phyloP scores from a whole-genome alignment of 108 stramenopile species.

The Nitzschia sp. region DNA sequence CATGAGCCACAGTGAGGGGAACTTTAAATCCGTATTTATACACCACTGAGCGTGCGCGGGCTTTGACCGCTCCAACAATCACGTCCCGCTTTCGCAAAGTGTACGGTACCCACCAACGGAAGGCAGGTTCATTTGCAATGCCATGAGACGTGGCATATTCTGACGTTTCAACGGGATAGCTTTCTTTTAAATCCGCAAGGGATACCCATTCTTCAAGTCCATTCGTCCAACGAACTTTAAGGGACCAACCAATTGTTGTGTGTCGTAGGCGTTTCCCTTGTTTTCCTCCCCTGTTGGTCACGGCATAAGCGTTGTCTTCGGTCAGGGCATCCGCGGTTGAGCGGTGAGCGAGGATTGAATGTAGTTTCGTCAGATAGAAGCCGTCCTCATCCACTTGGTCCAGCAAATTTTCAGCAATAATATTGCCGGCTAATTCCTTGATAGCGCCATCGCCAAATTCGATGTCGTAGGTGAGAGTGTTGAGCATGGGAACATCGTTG shows the following conservation, averaged over 20 bases:
- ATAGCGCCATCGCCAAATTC: too few species aligned
- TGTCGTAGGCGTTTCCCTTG: constrained; percentile 14
- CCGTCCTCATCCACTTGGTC: constrained; percentile 44
- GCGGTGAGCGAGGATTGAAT: constrained; percentile 22
- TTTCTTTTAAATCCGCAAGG: constrained; percentile 52
- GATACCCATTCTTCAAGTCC: too few species aligned
- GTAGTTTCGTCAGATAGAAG: constrained; percentile 3
- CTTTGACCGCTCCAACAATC: constrained; percentile 13
- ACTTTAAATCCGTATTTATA: constrained; percentile 59
- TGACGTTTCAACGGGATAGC: constrained; percentile 51
- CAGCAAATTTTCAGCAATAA: too few species aligned
- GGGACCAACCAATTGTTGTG: constrained; percentile 59
- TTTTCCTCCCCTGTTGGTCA: not conserved
- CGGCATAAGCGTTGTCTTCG: constrained; percentile 16
- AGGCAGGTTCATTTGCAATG: constrained; percentile 37
- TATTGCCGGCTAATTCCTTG: too few species aligned
- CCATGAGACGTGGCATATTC: constrained; percentile 47
- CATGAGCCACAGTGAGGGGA: constrained; percentile 43
- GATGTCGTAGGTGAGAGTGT: constrained; percentile 27
- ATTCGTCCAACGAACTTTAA: constrained; percentile 47
- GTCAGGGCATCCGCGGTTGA: too few species aligned
- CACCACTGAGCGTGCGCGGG: constrained; percentile 3
- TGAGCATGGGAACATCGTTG: constrained; percentile 25
- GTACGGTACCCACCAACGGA: too few species aligned
- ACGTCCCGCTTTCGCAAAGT: too few species aligned